Percentiles rank a stretch among this genome's conserved stretches.
These are phyloP conservation scores for Epichloe festucae DNA, from an alignment of 2,329 filamentous ascomycete genomes.

Conservation along the genomic window DNA sequence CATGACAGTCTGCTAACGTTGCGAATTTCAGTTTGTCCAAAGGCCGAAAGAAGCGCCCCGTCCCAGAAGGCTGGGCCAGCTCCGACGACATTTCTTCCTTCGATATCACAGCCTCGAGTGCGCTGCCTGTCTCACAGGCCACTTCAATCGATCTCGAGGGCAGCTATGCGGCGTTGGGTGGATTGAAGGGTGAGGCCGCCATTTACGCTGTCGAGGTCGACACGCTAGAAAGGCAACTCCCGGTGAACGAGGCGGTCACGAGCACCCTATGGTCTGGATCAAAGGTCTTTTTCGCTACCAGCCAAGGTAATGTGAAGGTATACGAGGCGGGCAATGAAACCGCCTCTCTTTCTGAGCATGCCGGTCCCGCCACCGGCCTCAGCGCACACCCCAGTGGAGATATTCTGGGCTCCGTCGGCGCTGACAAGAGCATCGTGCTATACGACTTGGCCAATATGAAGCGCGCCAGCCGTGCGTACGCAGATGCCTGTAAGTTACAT, in stretches of 20 bases:
- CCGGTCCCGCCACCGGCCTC: conserved; percentile 65
- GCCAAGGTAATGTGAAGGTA: conserved; percentile 67
- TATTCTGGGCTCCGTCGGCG: conserved; percentile 74
- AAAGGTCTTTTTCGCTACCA: conserved; percentile 59
- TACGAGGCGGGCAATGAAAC: conserved; percentile 60
- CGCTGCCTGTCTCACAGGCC: conserved; percentile 33
- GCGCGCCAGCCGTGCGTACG: conserved; percentile 66
- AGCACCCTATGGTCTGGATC: conserved; percentile 50
- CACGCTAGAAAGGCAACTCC: conserved; percentile 52
- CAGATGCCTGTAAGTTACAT: conserved; percentile 57
- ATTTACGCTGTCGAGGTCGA: conserved; percentile 63
- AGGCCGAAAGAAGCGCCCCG: conserved; percentile 75
- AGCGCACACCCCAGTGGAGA: conserved; percentile 72
- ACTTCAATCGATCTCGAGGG: conserved; percentile 39
- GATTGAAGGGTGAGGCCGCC: conserved; percentile 58
- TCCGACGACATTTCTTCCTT: conserved; percentile 51
- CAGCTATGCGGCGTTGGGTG: conserved; percentile 60
- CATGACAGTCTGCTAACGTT: conserved; percentile 4
- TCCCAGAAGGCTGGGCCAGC: conserved; percentile 77
- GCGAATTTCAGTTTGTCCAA: conserved; percentile 56
- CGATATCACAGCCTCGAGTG: conserved; percentile 29
- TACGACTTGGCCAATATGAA: conserved; percentile 63
- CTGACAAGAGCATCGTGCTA: conserved; percentile 84
- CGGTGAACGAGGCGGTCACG: conserved; percentile 56
- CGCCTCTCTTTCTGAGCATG: conserved; percentile 65